These are phyloP conservation scores for Leucogyrophana mollusca DNA, from an alignment of 768 basidiomycete species.

Conservation along the genomic window DNA sequence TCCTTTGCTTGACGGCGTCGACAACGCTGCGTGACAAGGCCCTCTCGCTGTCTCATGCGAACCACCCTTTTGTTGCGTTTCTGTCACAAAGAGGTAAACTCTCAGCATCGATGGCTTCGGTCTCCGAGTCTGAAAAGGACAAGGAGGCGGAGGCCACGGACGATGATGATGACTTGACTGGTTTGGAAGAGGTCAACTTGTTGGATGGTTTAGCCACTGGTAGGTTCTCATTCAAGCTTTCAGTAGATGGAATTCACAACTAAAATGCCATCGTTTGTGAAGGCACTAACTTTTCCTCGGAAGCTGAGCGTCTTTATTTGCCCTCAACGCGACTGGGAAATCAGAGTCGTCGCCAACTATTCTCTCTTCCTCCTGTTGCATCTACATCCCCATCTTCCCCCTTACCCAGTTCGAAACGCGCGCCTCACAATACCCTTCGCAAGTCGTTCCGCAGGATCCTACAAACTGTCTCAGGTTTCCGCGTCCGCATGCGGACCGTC, in stretches of 20 bases:
- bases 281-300: constrained; percentile 47
- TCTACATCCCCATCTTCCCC: constrained; percentile 43
- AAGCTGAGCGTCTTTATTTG: constrained; percentile 41
- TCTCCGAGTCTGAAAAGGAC: neutral
- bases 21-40: constrained; percentile 86
- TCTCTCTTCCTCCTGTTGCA: constrained; percentile 56
- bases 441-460: constrained; percentile 85
- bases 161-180: constrained; percentile 40
- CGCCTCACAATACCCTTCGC: constrained; percentile 66
- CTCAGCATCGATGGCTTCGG: constrained; percentile 8
- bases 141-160: constrained; percentile 22
- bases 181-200: constrained; percentile 67
- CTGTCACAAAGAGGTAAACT: constrained; percentile 15
- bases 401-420: constrained; percentile 45
- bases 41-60: constrained; percentile 42
- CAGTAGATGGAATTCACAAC: too few relatives aligned
- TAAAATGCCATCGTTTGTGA: neutral
- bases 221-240: constrained; percentile 29
- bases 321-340: constrained; percentile 73
- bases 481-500: constrained; percentile 91
- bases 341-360: constrained; percentile 63
- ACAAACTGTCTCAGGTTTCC: constrained; percentile 77
- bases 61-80: constrained; percentile 31
- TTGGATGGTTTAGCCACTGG: constrained; percentile 68
- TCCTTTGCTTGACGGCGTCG: constrained; percentile 82